Percentiles rank a stretch among this genome's conserved stretches.
Conservation (phyloP, 2,329 filamentous ascomycete genomes). For the Sphaerulina populicola region DNA sequence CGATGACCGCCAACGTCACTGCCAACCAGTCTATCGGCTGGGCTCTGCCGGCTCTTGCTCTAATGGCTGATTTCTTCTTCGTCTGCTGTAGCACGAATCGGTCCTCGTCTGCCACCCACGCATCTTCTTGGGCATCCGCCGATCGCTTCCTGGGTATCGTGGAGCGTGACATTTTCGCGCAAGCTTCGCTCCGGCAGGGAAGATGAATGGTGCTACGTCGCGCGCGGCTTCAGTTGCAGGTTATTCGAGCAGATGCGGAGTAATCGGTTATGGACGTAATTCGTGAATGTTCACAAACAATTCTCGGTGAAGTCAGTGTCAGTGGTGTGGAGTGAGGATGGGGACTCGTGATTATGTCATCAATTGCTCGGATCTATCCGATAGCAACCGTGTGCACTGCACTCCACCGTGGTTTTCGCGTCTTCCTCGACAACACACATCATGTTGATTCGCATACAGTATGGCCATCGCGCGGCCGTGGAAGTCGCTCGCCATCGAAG, state of each 20-base stretch:
- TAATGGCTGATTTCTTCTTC: constrained; percentile 95
- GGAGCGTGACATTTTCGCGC: constrained; percentile 24
- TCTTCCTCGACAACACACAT: background rate
- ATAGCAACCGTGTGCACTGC: background rate
- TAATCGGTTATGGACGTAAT: background rate
- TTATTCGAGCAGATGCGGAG: constrained; percentile 2
- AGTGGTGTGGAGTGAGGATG: background rate
- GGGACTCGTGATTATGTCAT: background rate
- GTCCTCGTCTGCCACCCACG: constrained; percentile 89
- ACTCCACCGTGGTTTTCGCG: background rate
- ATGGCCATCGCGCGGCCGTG: constrained; percentile 14
- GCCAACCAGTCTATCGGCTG: constrained; percentile 91
- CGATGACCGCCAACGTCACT: constrained; percentile 81
- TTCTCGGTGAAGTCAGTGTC: background rate
- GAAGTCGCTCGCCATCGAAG: constrained; percentile 16
- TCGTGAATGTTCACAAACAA: constrained; percentile 5
- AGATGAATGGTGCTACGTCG: constrained; percentile 10
- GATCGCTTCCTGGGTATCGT: constrained; percentile 36
- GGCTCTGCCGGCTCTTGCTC: constrained; percentile 81
- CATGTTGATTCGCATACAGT: background rate
- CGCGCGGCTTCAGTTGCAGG: constrained; percentile 3
- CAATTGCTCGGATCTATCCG: background rate
- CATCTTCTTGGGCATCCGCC: constrained; percentile 43
- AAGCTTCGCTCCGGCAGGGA: background rate
- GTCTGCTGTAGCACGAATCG: constrained; percentile 91